These are phyloP conservation scores for Fusarium sp. DNA, from an alignment of 2,329 filamentous ascomycete species.

Conservation along the genomic window DNA sequence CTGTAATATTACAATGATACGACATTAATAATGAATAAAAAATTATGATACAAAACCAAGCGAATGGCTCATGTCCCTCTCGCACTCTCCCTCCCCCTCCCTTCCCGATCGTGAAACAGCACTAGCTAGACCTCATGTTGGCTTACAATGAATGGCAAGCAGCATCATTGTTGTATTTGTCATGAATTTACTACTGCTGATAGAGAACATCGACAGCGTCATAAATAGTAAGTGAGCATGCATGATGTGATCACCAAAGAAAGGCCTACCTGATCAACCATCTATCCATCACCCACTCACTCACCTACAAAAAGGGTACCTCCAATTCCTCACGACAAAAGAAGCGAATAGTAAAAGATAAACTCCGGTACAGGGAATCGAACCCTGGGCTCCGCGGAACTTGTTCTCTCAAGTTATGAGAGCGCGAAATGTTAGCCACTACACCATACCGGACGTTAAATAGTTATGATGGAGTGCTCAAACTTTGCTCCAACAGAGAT, in stretches of 20 bases:
- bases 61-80: neutral
- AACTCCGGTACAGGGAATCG: constrained; percentile 45
- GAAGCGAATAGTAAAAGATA: neutral
- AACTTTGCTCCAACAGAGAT: neutral
- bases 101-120: neutral
- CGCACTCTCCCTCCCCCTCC: too few relatives aligned
- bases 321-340: too few relatives aligned
- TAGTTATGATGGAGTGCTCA: neutral
- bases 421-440: constrained; percentile 50
- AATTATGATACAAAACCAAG: neutral
- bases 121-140: neutral
- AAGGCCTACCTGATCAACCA: neutral
- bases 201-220: neutral
- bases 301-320: neutral
- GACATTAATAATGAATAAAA: constrained; percentile 13
- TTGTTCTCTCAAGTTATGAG: constrained; percentile 42
- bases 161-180: neutral
- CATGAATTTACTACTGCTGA: neutral
- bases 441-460: constrained; percentile 45
- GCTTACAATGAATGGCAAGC: too few relatives aligned
- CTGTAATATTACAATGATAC: constrained; percentile 5
- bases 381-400: constrained; percentile 43
- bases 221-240: neutral
- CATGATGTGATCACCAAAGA: neutral
- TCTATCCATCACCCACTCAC: neutral